Evolutionary conservation across 768 basidiomycete species (phyloP).

Genomic region (Podaxis rugospora): DNA sequence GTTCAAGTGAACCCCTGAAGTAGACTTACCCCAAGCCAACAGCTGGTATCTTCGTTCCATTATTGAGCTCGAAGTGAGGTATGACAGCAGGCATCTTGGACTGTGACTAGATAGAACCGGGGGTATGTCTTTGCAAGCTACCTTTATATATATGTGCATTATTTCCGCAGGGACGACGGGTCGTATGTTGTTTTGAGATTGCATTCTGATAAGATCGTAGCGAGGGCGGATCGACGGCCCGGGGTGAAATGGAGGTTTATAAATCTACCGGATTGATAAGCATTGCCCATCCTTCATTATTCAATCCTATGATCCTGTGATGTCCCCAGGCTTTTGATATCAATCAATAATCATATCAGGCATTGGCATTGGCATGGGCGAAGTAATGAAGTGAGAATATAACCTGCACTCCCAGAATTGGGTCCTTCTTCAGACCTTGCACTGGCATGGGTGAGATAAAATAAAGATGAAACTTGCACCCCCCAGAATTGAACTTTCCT

Average conservation of each 20-base stretch:
- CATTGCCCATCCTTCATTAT: no score
- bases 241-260: neutral
- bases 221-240: neutral
- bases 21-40: constrained; percentile 27
- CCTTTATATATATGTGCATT: neutral
- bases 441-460: no score
- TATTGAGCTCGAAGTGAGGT: constrained; percentile 22
- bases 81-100: constrained; percentile 6
- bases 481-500: no score
- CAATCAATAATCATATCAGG: no score
- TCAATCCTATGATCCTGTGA: no score
- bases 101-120: neutral
- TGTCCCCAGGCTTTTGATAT: no score
- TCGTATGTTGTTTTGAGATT: neutral
- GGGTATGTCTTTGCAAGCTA: neutral
- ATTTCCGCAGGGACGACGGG: neutral
- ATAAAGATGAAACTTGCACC: no score
- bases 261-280: no score
- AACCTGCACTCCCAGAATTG: no score
- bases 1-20: neutral
- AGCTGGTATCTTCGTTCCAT: constrained; percentile 26
- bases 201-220: neutral
- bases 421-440: no score
- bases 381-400: no score
- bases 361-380: no score